Conservation (phyloP, 2,329 filamentous ascomycete genomes). For the Aspergillus oerlinghausenensis region DNA sequence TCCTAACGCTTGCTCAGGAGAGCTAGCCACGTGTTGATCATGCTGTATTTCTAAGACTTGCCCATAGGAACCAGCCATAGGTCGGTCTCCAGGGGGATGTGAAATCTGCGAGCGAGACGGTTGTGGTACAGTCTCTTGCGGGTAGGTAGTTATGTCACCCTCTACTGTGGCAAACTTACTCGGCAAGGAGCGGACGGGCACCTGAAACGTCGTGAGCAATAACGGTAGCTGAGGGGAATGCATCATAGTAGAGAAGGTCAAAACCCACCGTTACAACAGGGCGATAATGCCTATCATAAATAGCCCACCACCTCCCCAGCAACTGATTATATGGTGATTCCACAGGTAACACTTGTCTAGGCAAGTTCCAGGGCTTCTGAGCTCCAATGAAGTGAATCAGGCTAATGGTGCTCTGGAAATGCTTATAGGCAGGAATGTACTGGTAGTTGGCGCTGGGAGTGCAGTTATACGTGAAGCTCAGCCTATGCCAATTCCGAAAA, state of each 20-base stretch:
- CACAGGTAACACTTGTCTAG: conserved; percentile 31
- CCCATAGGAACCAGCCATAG: background rate
- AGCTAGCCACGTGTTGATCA: background rate
- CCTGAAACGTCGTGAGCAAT: background rate
- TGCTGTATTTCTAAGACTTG: background rate
- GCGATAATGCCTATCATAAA: conserved; percentile 83
- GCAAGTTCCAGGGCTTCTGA: conserved; percentile 80
- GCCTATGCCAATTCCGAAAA: conserved; percentile 77
- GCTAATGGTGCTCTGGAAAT: conserved; percentile 85
- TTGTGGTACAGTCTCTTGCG: background rate
- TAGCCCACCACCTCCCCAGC: conserved; percentile 84
- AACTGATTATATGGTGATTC: conserved; percentile 69
- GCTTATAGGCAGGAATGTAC: conserved; percentile 88
- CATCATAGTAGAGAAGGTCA: background rate
- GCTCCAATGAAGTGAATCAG: conserved; percentile 92
- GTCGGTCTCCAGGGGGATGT: background rate
- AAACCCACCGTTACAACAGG: conserved; percentile 20
- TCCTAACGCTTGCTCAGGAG: background rate
- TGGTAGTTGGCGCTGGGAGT: conserved; percentile 96
- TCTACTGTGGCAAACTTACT: background rate
- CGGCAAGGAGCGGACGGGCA: background rate
- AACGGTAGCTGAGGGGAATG: background rate
- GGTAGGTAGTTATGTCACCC: background rate
- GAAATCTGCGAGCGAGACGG: background rate
- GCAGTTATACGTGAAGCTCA: conserved; percentile 96